Base-by-base conservation (phyloP, 441 rosid species). In the Biscutella laevigata region DNA sequence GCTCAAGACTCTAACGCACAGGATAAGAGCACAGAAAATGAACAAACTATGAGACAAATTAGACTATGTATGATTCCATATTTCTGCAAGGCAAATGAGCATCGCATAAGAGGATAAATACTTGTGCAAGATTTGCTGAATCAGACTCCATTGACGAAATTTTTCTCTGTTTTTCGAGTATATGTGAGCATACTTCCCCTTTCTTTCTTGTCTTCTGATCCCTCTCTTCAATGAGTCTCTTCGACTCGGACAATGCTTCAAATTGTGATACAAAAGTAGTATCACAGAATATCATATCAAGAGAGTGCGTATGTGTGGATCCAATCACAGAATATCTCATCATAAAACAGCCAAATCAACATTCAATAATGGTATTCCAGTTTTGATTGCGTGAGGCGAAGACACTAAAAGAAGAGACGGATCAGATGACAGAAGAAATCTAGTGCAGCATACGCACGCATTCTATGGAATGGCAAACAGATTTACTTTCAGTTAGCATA, bases 71-170 rank as follows among this genome's bases (percentile, higher is more conserved):
- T 17, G 16, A 17, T 13, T 40, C 32, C 6, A 25, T 11, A 19
- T 4, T 19, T 27, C 15, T 11, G 9, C 12, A 1, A 7, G 4
- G 9, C 19, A 4, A 8, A 6, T 5, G 10, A 26, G 10, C 41
- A 62, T 35, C 57, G n/a, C 7, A 33, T 1, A 24, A 30, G 16
- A 38, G 10, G 29, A 28, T 3, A 9, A 49, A 16, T 54, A 74
- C 95, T 84, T 88, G 89, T 21, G 62, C 48, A 60, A 81, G 83
- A 13, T 76, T 78, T 58, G 62, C 36, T 33, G 76, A 77, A 71
- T 81, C 95, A 63, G 75, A 80, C 51, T 81, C 84, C 62, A 78
- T 44, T 0, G 77, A 70, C 37, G 75, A 62, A 16, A 71, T 66
- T 68, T 66, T 85, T 41, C 72, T 78, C 69, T 81, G 86, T 45